phyloP scores from a whole-genome alignment of 2,329 filamentous ascomycete genomes.

The Zasmidium citrigriseum region DNA sequence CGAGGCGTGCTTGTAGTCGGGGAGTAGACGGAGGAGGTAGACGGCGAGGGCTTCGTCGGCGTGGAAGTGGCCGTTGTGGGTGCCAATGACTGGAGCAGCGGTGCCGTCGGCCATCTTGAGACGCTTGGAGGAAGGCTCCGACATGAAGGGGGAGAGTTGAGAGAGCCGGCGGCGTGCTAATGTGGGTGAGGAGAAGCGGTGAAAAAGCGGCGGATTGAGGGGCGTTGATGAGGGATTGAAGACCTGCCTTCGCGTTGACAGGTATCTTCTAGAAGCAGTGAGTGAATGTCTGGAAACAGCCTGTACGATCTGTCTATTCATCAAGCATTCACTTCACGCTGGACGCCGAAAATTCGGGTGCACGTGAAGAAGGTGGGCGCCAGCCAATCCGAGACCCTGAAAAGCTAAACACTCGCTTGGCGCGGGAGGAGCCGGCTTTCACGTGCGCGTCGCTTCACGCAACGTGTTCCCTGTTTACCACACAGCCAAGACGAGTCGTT shows the following conservation, averaged over 20 bases:
- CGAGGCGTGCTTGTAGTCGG: conserved; percentile 70
- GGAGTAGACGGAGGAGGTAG: conserved; percentile 88
- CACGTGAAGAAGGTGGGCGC: not conserved
- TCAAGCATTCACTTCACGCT: not conserved
- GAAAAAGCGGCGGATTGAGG: not conserved
- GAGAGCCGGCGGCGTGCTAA: not conserved
- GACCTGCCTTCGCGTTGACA: not conserved
- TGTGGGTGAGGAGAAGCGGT: not conserved
- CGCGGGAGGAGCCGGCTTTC: not conserved
- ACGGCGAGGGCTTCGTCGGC: conserved; percentile 97
- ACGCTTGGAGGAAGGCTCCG: conserved; percentile 64
- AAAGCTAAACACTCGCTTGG: not conserved
- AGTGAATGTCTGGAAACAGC: not conserved
- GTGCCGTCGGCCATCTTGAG: conserved; percentile 67
- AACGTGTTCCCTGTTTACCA: not conserved
- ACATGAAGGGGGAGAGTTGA: conserved; percentile 12
- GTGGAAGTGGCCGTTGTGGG: conserved; percentile 98
- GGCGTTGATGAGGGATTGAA: not conserved
- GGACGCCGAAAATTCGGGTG: not conserved
- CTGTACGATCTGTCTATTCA: too few relatives aligned
- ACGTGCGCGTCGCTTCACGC: not conserved
- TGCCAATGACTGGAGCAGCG: conserved; percentile 67
- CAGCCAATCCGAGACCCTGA: not conserved
- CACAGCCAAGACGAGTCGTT: not conserved
- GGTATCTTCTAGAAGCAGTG: not conserved